A percentile compares a stretch with the other conserved stretches of the same genome.
Conservation (phyloP, 805 yeast species). For the Cyberlindnera euphorbiiphila region DNA sequence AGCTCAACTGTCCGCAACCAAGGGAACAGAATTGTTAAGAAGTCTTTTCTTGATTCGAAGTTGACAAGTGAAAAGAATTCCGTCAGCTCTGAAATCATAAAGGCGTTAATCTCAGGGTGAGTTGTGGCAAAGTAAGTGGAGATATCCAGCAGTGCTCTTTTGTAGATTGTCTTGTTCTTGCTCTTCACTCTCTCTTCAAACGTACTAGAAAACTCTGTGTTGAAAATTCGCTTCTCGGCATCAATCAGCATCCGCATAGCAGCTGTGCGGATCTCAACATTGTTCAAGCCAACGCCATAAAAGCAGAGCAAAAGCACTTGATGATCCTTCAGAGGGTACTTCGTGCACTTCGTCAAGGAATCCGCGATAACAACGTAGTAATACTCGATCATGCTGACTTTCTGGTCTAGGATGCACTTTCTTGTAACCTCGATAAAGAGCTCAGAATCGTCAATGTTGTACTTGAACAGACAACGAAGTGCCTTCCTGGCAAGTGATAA, state of each 20-base stretch:
- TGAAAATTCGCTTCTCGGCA: slow-evolving; percentile 58
- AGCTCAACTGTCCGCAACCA: slow-evolving; percentile 88
- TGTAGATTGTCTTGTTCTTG: slow-evolving; percentile 76
- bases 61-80: slow-evolving; percentile 59
- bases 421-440: slow-evolving; percentile 54
- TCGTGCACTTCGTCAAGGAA: slow-evolving; percentile 46
- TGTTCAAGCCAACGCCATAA: slow-evolving; percentile 75
- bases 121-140: slow-evolving; percentile 66
- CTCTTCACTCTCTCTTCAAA: slow-evolving; percentile 72
- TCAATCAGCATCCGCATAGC: slow-evolving; percentile 70
- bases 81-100: slow-evolving; percentile 68
- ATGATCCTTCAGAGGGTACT: slow-evolving; percentile 50
- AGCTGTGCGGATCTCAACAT: slow-evolving; percentile 58
- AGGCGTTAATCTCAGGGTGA: slow-evolving; percentile 56
- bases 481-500: slow-evolving; percentile 68
- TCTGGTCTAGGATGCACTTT: slow-evolving; percentile 65
- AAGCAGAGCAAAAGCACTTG: slow-evolving; percentile 72
- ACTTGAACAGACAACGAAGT: slow-evolving; percentile 56
- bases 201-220: slow-evolving; percentile 48
- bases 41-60: slow-evolving; percentile 64
- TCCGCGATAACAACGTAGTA: slow-evolving; percentile 73
- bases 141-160: slow-evolving; percentile 76
- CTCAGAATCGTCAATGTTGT: slow-evolving; percentile 53
- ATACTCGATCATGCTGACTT: slow-evolving; percentile 50
- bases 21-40: slow-evolving; percentile 76